Evolutionary conservation across 2,329 filamentous ascomycete genomes (phyloP), one percentile per base, ranked within the genome.

Genomic region (Exophiala sp.): DNA sequence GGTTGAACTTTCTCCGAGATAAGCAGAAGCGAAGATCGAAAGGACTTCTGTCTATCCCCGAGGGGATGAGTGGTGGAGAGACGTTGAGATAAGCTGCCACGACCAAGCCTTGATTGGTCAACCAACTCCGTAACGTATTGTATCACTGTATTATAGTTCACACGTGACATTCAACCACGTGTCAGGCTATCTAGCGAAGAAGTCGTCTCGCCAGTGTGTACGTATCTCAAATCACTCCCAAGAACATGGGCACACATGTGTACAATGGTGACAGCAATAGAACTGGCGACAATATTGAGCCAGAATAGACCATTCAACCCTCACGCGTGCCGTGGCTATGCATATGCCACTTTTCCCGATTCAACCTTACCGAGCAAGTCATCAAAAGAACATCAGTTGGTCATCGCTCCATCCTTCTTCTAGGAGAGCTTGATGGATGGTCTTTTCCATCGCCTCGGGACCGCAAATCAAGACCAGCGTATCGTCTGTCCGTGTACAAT

Each of bases 391-490:
- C 58, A 90, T 64, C 58, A 93, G 62, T 64, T 90, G 80, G 11
- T 82, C 77, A 54, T 88, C 82, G 7, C 66, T 72, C 86, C 87
- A 94, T 0, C 86, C 86, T 65, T 83, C 70, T 10, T 72, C 75
- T 46, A 74, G 64, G 60, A 86, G 64, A 21, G 78, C 76, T 39
- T 70, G 65, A 57, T 77, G 76, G 2, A 79, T 81, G 50, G 74
- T 80, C 61, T 81, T 82, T 69, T 94, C 88, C 72, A 95, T 72
- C 2, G 82, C 70, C 58, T 77, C 79, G 0, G 89, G 89, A 1
- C 89, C 89, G 68, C 89, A 95, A 13, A 95, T 74, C 50, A 95
- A 68, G 11, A 88, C 81, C 73, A 95, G 65, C 19, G 66, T 65
- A 10, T 77, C 74, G 53, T 78, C 75, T 0, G 70, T 71, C 32